Evolutionary conservation across 768 basidiomycete genomes (phyloP).

Genomic region (Antrodiella citrinella): DNA sequence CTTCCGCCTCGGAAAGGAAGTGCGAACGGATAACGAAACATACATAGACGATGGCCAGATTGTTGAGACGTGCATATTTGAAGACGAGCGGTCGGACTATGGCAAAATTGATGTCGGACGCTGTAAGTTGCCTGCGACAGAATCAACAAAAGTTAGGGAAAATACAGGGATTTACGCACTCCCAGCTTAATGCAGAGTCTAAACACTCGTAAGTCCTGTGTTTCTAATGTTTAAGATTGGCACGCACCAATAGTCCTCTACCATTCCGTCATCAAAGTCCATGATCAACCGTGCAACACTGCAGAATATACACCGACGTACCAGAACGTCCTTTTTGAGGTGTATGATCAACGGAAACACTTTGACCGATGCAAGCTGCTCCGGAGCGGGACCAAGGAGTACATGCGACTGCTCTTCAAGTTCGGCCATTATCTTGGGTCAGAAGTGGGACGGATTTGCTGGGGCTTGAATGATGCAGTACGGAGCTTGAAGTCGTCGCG

Average conservation of each 20-base stretch:
- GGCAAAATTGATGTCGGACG: conserved; percentile 76
- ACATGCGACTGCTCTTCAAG: conserved; percentile 16
- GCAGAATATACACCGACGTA: conserved; percentile 27
- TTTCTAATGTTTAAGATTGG: no score
- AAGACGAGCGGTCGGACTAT: conserved; percentile 69
- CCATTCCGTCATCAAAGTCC: no score
- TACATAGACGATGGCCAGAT: conserved; percentile 67
- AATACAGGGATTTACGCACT: conserved; percentile 39
- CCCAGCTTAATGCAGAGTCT: conserved; percentile 76
- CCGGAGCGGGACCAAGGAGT: conserved; percentile 49
- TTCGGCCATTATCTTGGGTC: no score
- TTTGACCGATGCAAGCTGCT: conserved; percentile 51
- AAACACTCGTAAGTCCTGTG: no score
- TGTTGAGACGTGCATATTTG: conserved; percentile 72
- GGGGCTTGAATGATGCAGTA: no score
- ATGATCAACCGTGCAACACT: no score
- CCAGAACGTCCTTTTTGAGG: conserved; percentile 61
- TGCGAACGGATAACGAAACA: conserved; percentile 74
- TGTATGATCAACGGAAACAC: conserved; percentile 79
- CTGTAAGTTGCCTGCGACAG: conserved; percentile 59
- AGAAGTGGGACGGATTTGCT: no score
- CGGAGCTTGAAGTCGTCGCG: no score
- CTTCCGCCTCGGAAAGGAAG: conserved; percentile 61
- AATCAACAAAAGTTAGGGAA: not conserved
- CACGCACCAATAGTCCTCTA: conserved; percentile 2